Evolutionary conservation across 768 basidiomycete species (phyloP).

Genomic region (Leccinum subtestaceum): DNA sequence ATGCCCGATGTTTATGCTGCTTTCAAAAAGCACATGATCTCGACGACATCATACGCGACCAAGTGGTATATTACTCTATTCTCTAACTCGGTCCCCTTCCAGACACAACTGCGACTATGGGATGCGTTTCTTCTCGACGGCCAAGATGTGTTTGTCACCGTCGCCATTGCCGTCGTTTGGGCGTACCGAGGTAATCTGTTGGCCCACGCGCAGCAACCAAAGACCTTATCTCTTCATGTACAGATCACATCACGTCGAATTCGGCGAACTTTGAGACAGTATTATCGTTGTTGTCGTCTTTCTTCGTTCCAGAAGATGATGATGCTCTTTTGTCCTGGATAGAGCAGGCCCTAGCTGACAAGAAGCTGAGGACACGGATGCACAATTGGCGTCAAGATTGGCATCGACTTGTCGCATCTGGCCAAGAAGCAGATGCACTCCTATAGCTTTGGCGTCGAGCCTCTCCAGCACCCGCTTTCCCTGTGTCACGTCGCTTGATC

Average conservation of each 20-base stretch:
- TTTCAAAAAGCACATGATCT: slow-evolving; percentile 86
- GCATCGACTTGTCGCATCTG: slow-evolving; percentile 62
- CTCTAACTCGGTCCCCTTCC: slow-evolving; percentile 92
- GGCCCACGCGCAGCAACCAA: not conserved
- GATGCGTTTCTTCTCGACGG: slow-evolving; percentile 92
- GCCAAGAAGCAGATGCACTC: slow-evolving; percentile 59
- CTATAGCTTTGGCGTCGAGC: slow-evolving; percentile 37
- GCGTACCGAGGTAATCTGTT: slow-evolving; percentile 69
- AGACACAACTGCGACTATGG: slow-evolving; percentile 92
- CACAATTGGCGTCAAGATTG: slow-evolving; percentile 77
- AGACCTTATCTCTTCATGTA: slow-evolving; percentile 4
- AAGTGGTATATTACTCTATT: slow-evolving; percentile 99
- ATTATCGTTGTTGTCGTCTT: slow-evolving; percentile 86
- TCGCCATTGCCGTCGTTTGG: slow-evolving; percentile 89
- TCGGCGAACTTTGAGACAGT: slow-evolving; percentile 90
- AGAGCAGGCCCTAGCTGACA: slow-evolving; percentile 51
- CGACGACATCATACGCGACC: slow-evolving; percentile 92
- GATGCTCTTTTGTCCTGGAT: slow-evolving; percentile 83
- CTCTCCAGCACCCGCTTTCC: not conserved
- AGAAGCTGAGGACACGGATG: slow-evolving; percentile 72
- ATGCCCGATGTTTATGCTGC: slow-evolving; percentile 88
- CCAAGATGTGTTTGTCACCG: slow-evolving; percentile 80
- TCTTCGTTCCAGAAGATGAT: slow-evolving; percentile 92
- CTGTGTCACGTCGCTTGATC: slow-evolving; percentile 7
- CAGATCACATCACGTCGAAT: slow-evolving; percentile 81